phyloP scores from a whole-genome alignment of 129 eudicot genomes.

The Ambrosia trifida region DNA sequence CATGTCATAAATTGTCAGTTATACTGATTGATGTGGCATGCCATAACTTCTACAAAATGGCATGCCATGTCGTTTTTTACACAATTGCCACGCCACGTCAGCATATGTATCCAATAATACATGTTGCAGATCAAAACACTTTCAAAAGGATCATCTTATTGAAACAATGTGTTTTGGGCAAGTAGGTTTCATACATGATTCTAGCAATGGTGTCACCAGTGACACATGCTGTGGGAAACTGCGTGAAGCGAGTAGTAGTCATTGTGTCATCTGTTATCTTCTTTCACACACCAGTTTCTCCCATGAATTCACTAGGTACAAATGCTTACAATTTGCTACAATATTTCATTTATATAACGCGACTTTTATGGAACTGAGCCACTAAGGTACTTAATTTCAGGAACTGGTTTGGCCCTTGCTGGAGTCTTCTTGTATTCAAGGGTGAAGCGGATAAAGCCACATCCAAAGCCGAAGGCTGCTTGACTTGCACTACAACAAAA shows the following conservation, averaged over 20 bases:
- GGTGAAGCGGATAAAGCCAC: slow-evolving; percentile 56
- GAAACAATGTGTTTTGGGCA: slow-evolving; percentile 1
- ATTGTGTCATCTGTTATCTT: slow-evolving; percentile 81
- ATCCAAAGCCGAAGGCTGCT: slow-evolving; percentile 35
- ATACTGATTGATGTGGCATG: not conserved
- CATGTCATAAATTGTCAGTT: not conserved
- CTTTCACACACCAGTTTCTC: slow-evolving; percentile 91
- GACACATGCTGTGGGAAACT: slow-evolving; percentile 91
- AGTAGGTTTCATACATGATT: slow-evolving; percentile 85
- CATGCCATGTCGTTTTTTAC: not conserved
- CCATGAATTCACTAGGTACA: slow-evolving; percentile 75
- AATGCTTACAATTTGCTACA: not conserved
- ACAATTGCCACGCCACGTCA: not conserved
- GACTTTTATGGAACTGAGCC: not conserved
- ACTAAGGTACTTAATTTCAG: slow-evolving; percentile 37
- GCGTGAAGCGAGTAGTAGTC: slow-evolving; percentile 89
- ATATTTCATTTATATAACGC: not conserved
- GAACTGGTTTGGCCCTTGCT: slow-evolving; percentile 84
- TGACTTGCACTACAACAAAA: slow-evolving; percentile 31
- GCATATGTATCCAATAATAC: not conserved
- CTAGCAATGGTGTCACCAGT: slow-evolving; percentile 81
- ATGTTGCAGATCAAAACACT: too few relatives aligned
- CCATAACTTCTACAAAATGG: not conserved
- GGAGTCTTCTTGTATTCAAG: slow-evolving; percentile 89
- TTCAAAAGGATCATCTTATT: not conserved